Percentiles rank a stretch among this genome's conserved stretches.
These are phyloP conservation scores for Roridomyces roridus DNA, from an alignment of 768 basidiomycete species.

Conservation along the genomic window DNA sequence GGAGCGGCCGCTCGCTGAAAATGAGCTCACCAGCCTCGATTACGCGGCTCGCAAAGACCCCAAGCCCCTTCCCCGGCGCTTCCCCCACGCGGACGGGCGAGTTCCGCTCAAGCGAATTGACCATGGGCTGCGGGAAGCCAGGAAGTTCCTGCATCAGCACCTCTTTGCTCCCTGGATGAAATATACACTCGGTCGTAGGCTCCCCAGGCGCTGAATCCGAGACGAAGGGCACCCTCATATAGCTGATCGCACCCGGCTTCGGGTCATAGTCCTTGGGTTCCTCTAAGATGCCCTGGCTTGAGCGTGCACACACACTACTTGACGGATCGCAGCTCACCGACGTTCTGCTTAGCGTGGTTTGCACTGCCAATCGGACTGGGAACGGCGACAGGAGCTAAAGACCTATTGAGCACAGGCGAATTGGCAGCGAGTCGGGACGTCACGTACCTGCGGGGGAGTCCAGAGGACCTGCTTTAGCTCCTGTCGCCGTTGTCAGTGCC, in stretches of 20 bases:
- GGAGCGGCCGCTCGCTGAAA: conserved; percentile 43
- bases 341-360: too few relatives aligned
- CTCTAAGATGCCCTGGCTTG: too few relatives aligned
- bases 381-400: too few relatives aligned
- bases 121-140: conserved; percentile 23
- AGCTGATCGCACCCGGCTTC: not conserved
- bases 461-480: too few relatives aligned
- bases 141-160: conserved; percentile 10
- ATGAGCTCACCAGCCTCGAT: conserved; percentile 39
- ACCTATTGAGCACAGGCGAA: too few relatives aligned
- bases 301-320: too few relatives aligned
- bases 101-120: not conserved
- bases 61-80: conserved; percentile 30
- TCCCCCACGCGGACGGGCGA: conserved; percentile 17
- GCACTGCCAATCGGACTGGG: too few relatives aligned
- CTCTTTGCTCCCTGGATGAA: conserved; percentile 14
- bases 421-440: too few relatives aligned
- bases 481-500: too few relatives aligned
- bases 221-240: conserved; percentile 3
- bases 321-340: too few relatives aligned
- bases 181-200: conserved; percentile 13
- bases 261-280: not conserved
- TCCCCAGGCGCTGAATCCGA: conserved; percentile 8
- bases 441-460: too few relatives aligned
- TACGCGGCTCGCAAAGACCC: conserved; percentile 36